These are phyloP conservation scores for Schizonepeta tenuifolia DNA, from an alignment of 257 asterid species.

Conservation along the genomic window DNA sequence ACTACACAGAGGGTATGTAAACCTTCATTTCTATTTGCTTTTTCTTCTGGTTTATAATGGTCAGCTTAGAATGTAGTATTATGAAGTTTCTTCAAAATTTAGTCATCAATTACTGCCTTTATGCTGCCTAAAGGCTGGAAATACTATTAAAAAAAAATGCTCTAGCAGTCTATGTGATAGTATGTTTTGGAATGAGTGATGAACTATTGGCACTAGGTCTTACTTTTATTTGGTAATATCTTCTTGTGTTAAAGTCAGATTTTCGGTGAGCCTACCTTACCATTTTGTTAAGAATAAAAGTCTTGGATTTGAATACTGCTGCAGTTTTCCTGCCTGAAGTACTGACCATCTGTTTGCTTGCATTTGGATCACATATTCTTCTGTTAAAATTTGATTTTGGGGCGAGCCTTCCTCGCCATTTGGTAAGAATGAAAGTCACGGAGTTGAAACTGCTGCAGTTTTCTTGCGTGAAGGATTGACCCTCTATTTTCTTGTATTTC, in stretches of 20 bases:
- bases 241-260: neutral
- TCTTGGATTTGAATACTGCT: neutral
- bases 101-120: neutral
- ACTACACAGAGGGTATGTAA: slow-evolving; percentile 74
- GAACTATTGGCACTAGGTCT: slow-evolving; percentile 1
- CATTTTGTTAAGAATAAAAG: neutral
- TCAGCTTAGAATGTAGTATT: slow-evolving; percentile 18
- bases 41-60: slow-evolving; percentile 14
- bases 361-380: neutral
- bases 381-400: neutral
- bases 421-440: slow-evolving; percentile 9
- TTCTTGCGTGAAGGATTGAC: neutral
- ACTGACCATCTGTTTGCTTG: neutral
- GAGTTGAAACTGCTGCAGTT: slow-evolving; percentile 19
- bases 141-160: slow-evolving; percentile 18
- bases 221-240: slow-evolving; percentile 17
- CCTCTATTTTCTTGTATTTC: no score
- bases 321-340: neutral
- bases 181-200: slow-evolving; percentile 3
- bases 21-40: slow-evolving; percentile 24
- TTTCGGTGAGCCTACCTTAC: slow-evolving; percentile 7
- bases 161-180: neutral
- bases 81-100: slow-evolving; percentile 5
- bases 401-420: slow-evolving; percentile 3
- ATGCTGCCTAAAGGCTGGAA: slow-evolving; percentile 20